Evolutionary conservation across 192 early-diverging fungal genomes (phyloP).

Genomic region (Backusella tuberculispora): DNA sequence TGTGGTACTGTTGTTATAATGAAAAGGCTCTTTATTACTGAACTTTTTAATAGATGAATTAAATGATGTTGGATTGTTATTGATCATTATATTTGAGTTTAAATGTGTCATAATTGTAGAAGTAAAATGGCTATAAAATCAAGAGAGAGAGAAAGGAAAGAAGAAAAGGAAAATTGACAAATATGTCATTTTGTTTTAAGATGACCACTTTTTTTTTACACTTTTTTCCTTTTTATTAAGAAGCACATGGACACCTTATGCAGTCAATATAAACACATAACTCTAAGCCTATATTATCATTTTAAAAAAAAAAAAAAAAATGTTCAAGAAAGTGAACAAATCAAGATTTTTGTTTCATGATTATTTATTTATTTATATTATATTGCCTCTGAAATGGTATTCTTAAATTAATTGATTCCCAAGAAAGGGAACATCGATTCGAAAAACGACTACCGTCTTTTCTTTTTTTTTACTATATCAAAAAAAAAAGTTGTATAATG

Average conservation of each 20-base stretch:
- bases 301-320: not conserved
- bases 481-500: too few species aligned
- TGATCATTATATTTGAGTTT: not conserved
- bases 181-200: not conserved
- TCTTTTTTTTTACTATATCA: too few species aligned
- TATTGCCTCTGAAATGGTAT: not conserved
- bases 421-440: slow-evolving; percentile 2
- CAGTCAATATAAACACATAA: slow-evolving; percentile 1
- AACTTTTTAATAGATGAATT: not conserved
- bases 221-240: not conserved
- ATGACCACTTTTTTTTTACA: not conserved
- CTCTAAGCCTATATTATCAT: too few species aligned
- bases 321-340: too few species aligned
- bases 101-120: not conserved
- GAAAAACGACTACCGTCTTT: not conserved
- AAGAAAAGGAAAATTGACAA: not conserved
- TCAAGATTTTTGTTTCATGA: too few species aligned
- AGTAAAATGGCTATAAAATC: not conserved
- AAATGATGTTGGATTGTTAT: not conserved
- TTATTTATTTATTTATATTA: not conserved
- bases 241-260: not conserved
- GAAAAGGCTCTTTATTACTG: not conserved
- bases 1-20: not conserved
- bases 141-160: not conserved
- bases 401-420: not conserved